Conservation (phyloP, 176 grass and related monocot species). For the Tuctoria greenei region DNA sequence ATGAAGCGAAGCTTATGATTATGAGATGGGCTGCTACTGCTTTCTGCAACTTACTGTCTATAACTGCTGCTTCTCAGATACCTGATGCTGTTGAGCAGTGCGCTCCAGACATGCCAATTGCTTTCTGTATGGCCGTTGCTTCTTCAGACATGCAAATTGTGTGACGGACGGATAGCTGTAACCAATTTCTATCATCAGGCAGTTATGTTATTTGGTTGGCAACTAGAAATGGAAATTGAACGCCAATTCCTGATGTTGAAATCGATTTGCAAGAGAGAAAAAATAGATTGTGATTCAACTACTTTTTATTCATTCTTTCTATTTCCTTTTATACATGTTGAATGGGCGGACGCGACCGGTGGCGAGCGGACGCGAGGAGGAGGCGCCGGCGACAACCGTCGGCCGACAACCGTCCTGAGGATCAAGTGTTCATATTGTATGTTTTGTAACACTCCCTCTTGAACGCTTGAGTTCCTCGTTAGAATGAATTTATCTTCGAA, state of each 20-base stretch:
- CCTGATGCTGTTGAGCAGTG: neutral
- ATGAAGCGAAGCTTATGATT: neutral
- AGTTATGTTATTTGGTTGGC: neutral
- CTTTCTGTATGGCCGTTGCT: neutral
- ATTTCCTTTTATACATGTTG: too few species aligned
- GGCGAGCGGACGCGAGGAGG: too few species aligned
- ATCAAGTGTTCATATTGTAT: too few species aligned
- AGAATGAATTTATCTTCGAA: too few species aligned
- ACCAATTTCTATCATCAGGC: neutral
- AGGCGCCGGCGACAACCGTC: too few species aligned
- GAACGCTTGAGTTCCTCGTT: too few species aligned
- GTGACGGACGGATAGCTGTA: neutral
- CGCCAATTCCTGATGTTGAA: neutral
- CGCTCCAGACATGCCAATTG: neutral
- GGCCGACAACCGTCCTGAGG: too few species aligned
- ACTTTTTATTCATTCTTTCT: too few species aligned
- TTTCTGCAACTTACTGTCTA: slow-evolving; percentile 8
- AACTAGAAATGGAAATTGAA: neutral
- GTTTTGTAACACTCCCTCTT: too few species aligned
- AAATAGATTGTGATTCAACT: too few species aligned
- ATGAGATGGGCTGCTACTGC: neutral
- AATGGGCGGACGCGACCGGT: too few species aligned
- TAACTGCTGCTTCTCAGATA: neutral
- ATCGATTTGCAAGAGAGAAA: too few species aligned
- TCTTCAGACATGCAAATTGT: neutral